Percentiles rank a stretch among this genome's conserved stretches.
Evolutionary conservation across 2,329 filamentous ascomycete genomes (phyloP).

Genomic region (Lasiodiplodia sp.): DNA sequence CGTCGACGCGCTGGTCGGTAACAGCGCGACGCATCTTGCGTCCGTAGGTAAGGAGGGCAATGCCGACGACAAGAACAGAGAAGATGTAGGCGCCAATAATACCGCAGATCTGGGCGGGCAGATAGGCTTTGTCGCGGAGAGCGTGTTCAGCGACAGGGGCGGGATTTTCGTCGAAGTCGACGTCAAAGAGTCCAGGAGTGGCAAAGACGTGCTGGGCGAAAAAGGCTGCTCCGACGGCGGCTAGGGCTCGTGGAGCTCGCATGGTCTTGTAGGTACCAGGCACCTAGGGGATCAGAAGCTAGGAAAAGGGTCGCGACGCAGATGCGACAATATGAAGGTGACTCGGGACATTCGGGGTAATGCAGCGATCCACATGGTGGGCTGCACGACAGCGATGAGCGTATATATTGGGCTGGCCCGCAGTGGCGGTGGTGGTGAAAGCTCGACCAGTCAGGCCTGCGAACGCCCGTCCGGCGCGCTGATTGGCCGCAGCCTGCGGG

Average conservation of each 20-base stretch:
- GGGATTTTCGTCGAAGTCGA: constrained; percentile 39
- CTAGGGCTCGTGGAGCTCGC: constrained; percentile 22
- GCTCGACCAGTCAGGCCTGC: constrained; percentile 23
- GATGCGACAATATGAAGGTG: constrained; percentile 25
- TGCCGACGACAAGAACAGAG: constrained; percentile 76
- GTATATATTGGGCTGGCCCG: constrained; percentile 27
- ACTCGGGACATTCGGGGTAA: constrained; percentile 18
- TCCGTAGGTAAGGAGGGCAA: constrained; percentile 59
- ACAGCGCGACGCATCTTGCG: constrained; percentile 53
- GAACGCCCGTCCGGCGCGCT: not conserved
- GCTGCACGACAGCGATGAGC: constrained; percentile 24
- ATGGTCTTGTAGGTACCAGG: constrained; percentile 24
- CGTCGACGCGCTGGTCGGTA: constrained; percentile 59
- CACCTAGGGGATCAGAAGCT: constrained; percentile 1
- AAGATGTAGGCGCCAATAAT: constrained; percentile 85
- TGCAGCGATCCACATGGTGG: constrained; percentile 23
- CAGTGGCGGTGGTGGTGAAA: constrained; percentile 19
- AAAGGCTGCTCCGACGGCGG: constrained; percentile 23
- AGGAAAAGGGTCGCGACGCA: constrained; percentile 17
- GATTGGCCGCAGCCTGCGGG: constrained; percentile 17
- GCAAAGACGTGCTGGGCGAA: constrained; percentile 5
- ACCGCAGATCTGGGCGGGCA: constrained; percentile 83
- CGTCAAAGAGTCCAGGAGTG: constrained; percentile 27
- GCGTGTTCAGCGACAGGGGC: constrained; percentile 41
- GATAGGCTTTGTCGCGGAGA: constrained; percentile 56